These are phyloP conservation scores for Umbilicus rupestris DNA, from an alignment of 164 flowering plant species.

Conservation along the genomic window DNA sequence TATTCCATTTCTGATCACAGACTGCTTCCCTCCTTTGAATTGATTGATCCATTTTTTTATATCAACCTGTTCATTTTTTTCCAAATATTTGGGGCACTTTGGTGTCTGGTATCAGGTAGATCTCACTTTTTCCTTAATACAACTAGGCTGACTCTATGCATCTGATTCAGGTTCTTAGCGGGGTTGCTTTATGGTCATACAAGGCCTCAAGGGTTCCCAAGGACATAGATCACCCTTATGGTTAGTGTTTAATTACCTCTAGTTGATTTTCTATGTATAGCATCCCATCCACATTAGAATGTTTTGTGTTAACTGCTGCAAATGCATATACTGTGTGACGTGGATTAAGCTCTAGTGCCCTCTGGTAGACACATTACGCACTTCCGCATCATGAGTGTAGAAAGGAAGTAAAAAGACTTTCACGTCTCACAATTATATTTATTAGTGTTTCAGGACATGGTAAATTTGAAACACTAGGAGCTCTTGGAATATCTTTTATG, in stretches of 20 bases:
- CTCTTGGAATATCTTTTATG: constrained; percentile 92
- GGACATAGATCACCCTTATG: constrained; percentile 99
- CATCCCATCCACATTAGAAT: neutral
- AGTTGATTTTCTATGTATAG: neutral
- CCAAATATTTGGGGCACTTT: no score
- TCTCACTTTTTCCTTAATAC: neutral
- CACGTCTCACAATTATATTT: neutral
- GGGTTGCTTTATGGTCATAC: constrained; percentile 75
- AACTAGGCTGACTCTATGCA: constrained; percentile 4
- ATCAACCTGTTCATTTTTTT: no score
- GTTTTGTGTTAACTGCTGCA: neutral
- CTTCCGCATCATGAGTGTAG: neutral
- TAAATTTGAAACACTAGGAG: constrained; percentile 93
- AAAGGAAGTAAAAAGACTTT: neutral
- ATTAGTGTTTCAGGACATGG: constrained; percentile 70
- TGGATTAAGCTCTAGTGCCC: neutral
- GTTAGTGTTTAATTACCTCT: constrained; percentile 46
- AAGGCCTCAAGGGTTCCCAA: constrained; percentile 78
- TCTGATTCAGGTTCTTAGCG: constrained; percentile 73
- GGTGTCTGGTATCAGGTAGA: neutral
- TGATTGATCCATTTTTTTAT: no score
- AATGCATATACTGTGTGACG: neutral
- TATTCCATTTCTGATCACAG: neutral
- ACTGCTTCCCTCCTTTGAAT: no score
- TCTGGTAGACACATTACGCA: neutral